Evolutionary conservation across 2,329 filamentous ascomycete genomes (phyloP).

Genomic region (Aspergillus sp.): DNA sequence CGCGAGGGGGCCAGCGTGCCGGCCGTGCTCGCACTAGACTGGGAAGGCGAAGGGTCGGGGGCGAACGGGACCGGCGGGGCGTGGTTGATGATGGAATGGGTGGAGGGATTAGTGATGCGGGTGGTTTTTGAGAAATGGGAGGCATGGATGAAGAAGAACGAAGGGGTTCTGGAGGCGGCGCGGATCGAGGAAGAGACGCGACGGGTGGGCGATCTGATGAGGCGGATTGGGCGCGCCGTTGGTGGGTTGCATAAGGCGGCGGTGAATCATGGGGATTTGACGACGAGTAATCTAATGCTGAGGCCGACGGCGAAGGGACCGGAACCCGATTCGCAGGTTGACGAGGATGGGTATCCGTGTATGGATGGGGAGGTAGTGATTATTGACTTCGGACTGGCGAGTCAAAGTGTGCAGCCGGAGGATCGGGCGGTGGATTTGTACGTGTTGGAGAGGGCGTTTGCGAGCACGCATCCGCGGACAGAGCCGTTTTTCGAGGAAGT

Average conservation of each 20-base stretch:
- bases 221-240: constrained; percentile 67
- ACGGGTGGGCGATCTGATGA: constrained; percentile 63
- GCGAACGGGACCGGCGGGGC: constrained; percentile 62
- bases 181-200: constrained; percentile 44
- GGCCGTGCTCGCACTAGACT: constrained; percentile 69
- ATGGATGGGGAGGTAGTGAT: constrained; percentile 75
- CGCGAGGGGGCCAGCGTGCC: constrained; percentile 81
- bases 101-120: constrained; percentile 70
- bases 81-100: constrained; percentile 84
- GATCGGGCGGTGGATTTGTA: constrained; percentile 95
- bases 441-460: constrained; percentile 91
- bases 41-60: constrained; percentile 57
- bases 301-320: constrained; percentile 37
- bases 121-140: constrained; percentile 69
- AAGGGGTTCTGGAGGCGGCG: constrained; percentile 29
- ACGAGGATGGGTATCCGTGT: constrained; percentile 22
- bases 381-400: constrained; percentile 92
- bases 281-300: constrained; percentile 95
- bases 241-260: constrained; percentile 79
- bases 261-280: constrained; percentile 91
- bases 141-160: constrained; percentile 43
- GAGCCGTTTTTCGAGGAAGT: constrained; percentile 74
- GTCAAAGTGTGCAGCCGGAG: constrained; percentile 78
- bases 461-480: constrained; percentile 86
- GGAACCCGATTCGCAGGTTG: constrained; percentile 16